Conservation (phyloP, 306 rosid genomes). For the Casuarina cunninghamiana region DNA sequence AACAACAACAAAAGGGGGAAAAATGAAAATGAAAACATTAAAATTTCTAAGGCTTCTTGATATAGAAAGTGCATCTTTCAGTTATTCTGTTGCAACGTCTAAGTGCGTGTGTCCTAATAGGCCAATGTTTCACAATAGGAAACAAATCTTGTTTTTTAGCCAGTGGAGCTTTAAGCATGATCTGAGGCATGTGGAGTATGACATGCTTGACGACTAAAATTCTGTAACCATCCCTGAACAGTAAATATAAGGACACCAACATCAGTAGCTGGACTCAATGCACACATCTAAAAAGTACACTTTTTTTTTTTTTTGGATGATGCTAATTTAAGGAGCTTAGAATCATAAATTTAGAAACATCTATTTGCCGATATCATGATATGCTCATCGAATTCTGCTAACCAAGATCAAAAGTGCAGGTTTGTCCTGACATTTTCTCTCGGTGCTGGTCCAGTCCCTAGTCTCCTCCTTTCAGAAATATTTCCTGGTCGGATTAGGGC, state of each 20-base stretch:
- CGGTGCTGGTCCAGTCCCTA: constrained; percentile 86
- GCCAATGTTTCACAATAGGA: not conserved
- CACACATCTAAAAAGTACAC: constrained; percentile 11
- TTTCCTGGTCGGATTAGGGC: constrained; percentile 68
- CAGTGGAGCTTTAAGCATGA: not conserved
- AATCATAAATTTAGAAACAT: constrained; percentile 7
- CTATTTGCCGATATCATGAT: constrained; percentile 11
- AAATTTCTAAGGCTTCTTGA: not conserved
- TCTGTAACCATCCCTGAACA: not conserved
- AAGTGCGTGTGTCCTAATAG: not conserved
- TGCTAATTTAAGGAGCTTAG: constrained; percentile 10
- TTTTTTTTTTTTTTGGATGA: constrained; percentile 21
- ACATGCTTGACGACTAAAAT: not conserved
- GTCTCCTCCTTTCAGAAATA: constrained; percentile 80
- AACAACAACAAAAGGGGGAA: constrained; percentile 5
- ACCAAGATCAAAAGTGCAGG: constrained; percentile 45
- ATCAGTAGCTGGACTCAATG: constrained; percentile 15
- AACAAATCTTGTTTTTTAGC: not conserved
- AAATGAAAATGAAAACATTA: not conserved
- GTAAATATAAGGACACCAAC: constrained; percentile 10
- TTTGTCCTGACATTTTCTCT: constrained; percentile 63
- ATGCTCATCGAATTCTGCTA: constrained; percentile 11
- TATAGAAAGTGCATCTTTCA: not conserved
- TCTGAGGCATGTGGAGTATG: not conserved
- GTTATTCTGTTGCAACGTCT: not conserved